Conservation (phyloP, 2,329 filamentous ascomycete species). For the Pleomassaria siparia region DNA sequence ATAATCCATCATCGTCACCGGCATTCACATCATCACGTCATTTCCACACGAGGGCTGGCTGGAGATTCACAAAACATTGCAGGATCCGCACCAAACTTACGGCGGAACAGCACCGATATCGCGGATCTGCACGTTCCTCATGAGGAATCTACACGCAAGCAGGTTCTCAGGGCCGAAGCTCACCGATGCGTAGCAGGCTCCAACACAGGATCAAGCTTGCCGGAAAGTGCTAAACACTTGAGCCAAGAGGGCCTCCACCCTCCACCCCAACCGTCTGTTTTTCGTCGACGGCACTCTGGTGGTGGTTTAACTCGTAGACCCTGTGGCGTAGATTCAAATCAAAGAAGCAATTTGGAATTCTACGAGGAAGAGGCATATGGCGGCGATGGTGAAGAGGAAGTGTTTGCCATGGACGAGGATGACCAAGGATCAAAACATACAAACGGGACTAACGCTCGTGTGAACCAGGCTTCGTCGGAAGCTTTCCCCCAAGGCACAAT, state of each 20-base stretch:
- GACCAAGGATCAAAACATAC: conserved; percentile 12
- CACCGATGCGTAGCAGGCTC: conserved; percentile 31
- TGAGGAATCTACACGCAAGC: conserved; percentile 44
- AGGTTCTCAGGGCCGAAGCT: conserved; percentile 46
- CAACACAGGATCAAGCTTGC: conserved; percentile 11
- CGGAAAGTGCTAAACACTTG: conserved; percentile 8
- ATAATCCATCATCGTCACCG: conserved; percentile 79
- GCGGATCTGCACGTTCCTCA: conserved; percentile 26
- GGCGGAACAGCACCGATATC: conserved; percentile 44
- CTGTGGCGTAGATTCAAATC: conserved; percentile 64
- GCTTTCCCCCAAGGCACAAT: conserved; percentile 26
- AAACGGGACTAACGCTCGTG: conserved; percentile 4
- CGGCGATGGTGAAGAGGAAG: conserved; percentile 72
- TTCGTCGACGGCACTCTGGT: conserved; percentile 77
- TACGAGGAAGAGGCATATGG: conserved; percentile 88
- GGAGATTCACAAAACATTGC: conserved; percentile 29
- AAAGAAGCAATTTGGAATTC: conserved; percentile 80
- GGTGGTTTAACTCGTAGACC: conserved; percentile 75
- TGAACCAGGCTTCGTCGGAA: not conserved
- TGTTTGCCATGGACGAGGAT: conserved; percentile 67
- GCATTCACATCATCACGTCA: conserved; percentile 64
- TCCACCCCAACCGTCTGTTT: conserved; percentile 30
- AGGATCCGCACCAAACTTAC: conserved; percentile 36
- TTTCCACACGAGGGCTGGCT: conserved; percentile 53
- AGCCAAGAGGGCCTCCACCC: conserved; percentile 20